Conservation (phyloP, 2,329 filamentous ascomycete genomes). For the Pestalotiopsis sp. region DNA sequence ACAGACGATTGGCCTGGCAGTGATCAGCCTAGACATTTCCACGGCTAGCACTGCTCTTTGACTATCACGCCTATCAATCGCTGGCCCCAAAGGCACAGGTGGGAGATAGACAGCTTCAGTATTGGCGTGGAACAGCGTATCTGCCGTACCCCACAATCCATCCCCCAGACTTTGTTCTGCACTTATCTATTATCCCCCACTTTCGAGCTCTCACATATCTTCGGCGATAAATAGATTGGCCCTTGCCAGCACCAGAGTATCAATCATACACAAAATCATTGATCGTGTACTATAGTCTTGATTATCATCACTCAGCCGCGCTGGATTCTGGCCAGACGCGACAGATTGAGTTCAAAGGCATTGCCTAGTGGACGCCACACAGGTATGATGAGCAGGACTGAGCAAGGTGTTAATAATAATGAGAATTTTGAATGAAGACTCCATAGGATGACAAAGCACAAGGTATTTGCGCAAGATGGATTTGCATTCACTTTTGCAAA, state of each 20-base stretch:
- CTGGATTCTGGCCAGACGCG: too few relatives aligned
- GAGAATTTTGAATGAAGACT: too few relatives aligned
- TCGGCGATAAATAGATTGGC: background rate
- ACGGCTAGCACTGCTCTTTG: background rate
- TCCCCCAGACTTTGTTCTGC: background rate
- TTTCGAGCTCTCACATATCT: background rate
- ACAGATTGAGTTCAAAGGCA: too few relatives aligned
- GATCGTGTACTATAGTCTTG: too few relatives aligned
- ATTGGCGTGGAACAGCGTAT: background rate
- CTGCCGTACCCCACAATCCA: background rate
- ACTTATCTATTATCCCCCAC: background rate
- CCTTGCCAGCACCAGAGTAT: background rate
- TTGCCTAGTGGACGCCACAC: too few relatives aligned
- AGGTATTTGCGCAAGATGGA: too few relatives aligned
- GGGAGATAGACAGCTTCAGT: background rate
- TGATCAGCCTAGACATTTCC: background rate
- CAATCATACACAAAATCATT: too few relatives aligned
- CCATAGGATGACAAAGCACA: too few relatives aligned
- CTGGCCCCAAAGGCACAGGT: background rate
- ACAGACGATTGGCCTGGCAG: background rate
- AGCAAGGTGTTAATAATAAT: too few relatives aligned
- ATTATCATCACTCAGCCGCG: too few relatives aligned
- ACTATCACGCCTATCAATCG: conserved; percentile 2
- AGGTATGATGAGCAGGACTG: too few relatives aligned
- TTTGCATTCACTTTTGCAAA: too few relatives aligned